Evolutionary conservation across 1,284 basidiomycete genomes (phyloP), one percentile per base, ranked within the genome.

Genomic region (Ceratobasidium sp.): DNA sequence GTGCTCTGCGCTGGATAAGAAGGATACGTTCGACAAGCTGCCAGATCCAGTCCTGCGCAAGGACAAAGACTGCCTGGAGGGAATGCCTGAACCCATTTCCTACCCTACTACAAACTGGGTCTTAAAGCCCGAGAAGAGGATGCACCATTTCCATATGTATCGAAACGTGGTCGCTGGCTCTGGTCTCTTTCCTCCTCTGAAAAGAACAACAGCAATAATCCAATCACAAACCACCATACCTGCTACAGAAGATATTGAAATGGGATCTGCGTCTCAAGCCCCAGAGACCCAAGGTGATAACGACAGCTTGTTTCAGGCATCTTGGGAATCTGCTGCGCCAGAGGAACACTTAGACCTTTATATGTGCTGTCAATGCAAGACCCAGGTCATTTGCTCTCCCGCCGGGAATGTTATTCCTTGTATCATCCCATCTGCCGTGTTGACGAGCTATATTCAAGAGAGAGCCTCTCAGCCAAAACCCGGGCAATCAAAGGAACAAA

Each of bases 121-220:
- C 93, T 92, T 81, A 52, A 48, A 17, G 82, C 90, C 33, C 87
- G 85, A 20, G 87, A 88, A 23, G 86, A 83, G 87, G 40, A 93
- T 93, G 0, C 93, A 95, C 82, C 93, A 95, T 82, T 94, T 93
- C 81, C 93, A 95, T 82, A 87, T 86, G 70, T 94, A 94, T 81
- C 87, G 87, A 76, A 88, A 87, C 77, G 91, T 91, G 1, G 88
- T 94, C 26, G 91, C 93, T 81, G 87, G 91, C 13, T 85, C 87
- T 64, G 88, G 88, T 80, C 87, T 94, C 40, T 26, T 89, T 91
- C 20, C 90, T 91, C n/a, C 90, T 91, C 80, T 85, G 61, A 71
- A 62, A 42, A 28, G 52, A 66, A 44, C 33, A 64, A 20, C 33
- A 44, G 40, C 57, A n/a, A n/a, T 56, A 40, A 33, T 40, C 40